phyloP scores from a whole-genome alignment of 2,329 filamentous ascomycete genomes.

The Microascus cirrosus region DNA sequence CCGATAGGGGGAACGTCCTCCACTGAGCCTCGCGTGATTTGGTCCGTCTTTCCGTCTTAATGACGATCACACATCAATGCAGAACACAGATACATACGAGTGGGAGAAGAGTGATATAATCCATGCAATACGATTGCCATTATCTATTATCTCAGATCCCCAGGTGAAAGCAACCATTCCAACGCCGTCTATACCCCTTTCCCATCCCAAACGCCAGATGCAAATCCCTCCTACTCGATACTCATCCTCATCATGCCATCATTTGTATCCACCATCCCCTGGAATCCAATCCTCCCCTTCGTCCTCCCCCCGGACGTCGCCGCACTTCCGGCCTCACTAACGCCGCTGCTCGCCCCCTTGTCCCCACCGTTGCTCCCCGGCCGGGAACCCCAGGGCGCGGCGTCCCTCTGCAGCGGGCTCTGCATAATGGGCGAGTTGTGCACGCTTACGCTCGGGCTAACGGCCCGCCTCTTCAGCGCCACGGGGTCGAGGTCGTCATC shows the following conservation, averaged over 20 bases:
- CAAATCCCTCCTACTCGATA: slow-evolving; percentile 54
- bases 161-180: slow-evolving; percentile 1
- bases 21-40: no score
- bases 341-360: slow-evolving; percentile 36
- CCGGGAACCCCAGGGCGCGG: slow-evolving; percentile 59
- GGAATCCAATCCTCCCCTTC: slow-evolving; percentile 62
- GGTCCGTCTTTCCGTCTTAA: no score
- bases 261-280: slow-evolving; percentile 93
- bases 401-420: slow-evolving; percentile 66
- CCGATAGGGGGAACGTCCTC: no score
- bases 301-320: slow-evolving; percentile 29
- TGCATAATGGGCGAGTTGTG: slow-evolving; percentile 85
- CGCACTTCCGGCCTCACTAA: slow-evolving; percentile 36
- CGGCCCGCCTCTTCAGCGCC: slow-evolving; percentile 82
- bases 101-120: no score
- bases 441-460: slow-evolving; percentile 81
- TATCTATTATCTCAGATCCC: not conserved
- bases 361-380: slow-evolving; percentile 51
- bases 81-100: no score
- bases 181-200: not conserved
- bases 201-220: not conserved
- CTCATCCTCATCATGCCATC: slow-evolving; percentile 96
- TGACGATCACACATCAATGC: no score
- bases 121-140: not conserved
- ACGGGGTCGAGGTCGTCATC: slow-evolving; percentile 86